Conservation (phyloP, 768 basidiomycete species). For the Tremella fuciformis region DNA sequence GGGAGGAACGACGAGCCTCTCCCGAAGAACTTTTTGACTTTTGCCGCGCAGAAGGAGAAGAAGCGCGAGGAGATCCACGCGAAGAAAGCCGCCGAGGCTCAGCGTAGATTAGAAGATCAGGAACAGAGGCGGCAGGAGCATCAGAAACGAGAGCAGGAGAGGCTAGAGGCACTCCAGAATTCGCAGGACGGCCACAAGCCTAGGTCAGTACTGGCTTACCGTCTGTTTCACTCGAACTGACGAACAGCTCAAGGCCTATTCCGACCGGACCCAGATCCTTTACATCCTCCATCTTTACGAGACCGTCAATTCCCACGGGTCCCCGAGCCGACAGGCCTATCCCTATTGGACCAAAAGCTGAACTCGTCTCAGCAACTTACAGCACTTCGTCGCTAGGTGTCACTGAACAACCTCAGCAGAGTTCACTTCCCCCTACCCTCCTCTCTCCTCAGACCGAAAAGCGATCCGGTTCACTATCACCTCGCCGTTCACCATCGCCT, state of each 20-base stretch:
- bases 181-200: not conserved
- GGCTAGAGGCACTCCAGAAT: not conserved
- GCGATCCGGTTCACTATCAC: slow-evolving; percentile 3
- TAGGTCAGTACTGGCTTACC: not conserved
- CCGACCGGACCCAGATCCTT: slow-evolving; percentile 30
- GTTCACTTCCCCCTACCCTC: not conserved
- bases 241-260: slow-evolving; percentile 23
- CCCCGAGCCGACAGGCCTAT: slow-evolving; percentile 18
- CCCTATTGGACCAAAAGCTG: slow-evolving; percentile 27
- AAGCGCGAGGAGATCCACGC: not conserved
- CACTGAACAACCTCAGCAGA: not conserved
- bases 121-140: not conserved
- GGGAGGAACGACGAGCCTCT: not conserved
- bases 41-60: not conserved
- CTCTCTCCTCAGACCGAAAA: not conserved
- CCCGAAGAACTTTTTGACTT: not conserved
- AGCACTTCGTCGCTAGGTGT: not conserved
- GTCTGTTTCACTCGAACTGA: not conserved
- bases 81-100: not conserved
- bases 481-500: not conserved
- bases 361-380: not conserved
- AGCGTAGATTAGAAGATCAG: not conserved
- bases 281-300: not conserved
- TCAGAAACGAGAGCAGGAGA: not conserved
- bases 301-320: slow-evolving; percentile 24